Conservation (phyloP, 2,329 filamentous ascomycete species). For the Ilyonectria destructans region DNA sequence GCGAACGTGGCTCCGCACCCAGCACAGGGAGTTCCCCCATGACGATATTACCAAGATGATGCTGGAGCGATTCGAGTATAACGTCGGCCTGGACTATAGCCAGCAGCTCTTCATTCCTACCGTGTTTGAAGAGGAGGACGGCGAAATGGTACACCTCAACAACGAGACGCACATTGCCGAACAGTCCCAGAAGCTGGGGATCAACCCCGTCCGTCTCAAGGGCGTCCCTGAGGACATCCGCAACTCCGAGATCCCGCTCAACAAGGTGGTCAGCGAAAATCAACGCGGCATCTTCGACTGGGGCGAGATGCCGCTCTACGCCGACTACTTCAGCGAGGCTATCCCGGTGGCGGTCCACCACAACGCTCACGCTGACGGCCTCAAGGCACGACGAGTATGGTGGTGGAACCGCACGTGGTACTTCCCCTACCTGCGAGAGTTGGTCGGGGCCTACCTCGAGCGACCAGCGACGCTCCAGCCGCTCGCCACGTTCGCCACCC, state of each 20-base stretch:
- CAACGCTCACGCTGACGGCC: slow-evolving; percentile 38
- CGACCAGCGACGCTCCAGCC: background rate
- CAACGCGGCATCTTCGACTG: slow-evolving; percentile 29
- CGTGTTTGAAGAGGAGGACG: slow-evolving; percentile 41
- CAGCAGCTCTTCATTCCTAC: slow-evolving; percentile 42
- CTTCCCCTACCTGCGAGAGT: slow-evolving; percentile 37
- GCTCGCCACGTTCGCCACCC: slow-evolving; percentile 2
- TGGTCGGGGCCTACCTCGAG: slow-evolving; percentile 26
- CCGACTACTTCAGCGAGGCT: slow-evolving; percentile 38
- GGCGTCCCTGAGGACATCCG: slow-evolving; percentile 36
- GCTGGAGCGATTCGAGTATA: slow-evolving; percentile 38
- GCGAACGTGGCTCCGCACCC: slow-evolving; percentile 16
- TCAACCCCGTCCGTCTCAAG: slow-evolving; percentile 15
- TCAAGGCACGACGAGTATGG: slow-evolving; percentile 29
- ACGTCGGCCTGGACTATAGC: slow-evolving; percentile 40
- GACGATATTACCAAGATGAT: slow-evolving; percentile 11
- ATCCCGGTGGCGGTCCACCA: slow-evolving; percentile 43
- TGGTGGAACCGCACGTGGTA: slow-evolving; percentile 45
- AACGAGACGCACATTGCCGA: slow-evolving; percentile 30
- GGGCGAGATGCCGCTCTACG: slow-evolving; percentile 41
- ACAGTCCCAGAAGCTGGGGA: slow-evolving; percentile 16
- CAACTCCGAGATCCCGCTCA: slow-evolving; percentile 19
- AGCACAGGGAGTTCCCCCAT: background rate
- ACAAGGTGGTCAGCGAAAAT: background rate
- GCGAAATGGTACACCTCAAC: slow-evolving; percentile 32